A percentile compares a stretch with the other conserved stretches of the same genome.
These are phyloP conservation scores for Scutellaria galericulata DNA, from an alignment of 257 asterid genomes.

Conservation along the genomic window DNA sequence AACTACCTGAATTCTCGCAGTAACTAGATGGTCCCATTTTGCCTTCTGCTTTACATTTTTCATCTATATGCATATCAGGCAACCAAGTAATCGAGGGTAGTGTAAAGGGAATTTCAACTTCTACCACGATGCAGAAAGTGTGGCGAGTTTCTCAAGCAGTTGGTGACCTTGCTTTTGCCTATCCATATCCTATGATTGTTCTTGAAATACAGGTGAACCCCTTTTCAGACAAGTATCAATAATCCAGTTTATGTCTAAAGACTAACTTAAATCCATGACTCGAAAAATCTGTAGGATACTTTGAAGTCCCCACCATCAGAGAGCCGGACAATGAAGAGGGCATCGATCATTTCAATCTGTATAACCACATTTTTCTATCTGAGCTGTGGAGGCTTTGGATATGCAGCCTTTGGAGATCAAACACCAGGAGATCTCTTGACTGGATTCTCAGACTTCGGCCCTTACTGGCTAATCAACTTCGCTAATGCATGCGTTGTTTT, in stretches of 20 bases:
- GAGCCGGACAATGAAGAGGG: slow-evolving; percentile 71
- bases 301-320: slow-evolving; percentile 80
- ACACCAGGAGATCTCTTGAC: slow-evolving; percentile 77
- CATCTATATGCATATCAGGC: slow-evolving; percentile 49
- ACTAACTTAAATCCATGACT: not conserved
- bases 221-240: slow-evolving; percentile 7
- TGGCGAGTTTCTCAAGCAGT: slow-evolving; percentile 79
- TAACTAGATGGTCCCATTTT: not conserved
- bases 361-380: slow-evolving; percentile 69
- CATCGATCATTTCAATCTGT: slow-evolving; percentile 55
- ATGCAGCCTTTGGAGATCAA: slow-evolving; percentile 77
- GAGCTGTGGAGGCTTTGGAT: slow-evolving; percentile 76
- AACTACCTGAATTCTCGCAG: not conserved
- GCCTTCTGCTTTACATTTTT: not conserved
- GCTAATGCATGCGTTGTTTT: slow-evolving; percentile 72
- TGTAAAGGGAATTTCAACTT: slow-evolving; percentile 59
- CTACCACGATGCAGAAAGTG: slow-evolving; percentile 59
- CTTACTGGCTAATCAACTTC: slow-evolving; percentile 68
- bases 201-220: slow-evolving; percentile 77
- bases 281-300: slow-evolving; percentile 52
- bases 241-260: not conserved
- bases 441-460: slow-evolving; percentile 65
- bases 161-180: slow-evolving; percentile 83
- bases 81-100: slow-evolving; percentile 69
- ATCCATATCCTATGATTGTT: slow-evolving; percentile 67